Base-by-base conservation (phyloP, 2,329 filamentous ascomycete genomes). In the Alternaria solani region DNA sequence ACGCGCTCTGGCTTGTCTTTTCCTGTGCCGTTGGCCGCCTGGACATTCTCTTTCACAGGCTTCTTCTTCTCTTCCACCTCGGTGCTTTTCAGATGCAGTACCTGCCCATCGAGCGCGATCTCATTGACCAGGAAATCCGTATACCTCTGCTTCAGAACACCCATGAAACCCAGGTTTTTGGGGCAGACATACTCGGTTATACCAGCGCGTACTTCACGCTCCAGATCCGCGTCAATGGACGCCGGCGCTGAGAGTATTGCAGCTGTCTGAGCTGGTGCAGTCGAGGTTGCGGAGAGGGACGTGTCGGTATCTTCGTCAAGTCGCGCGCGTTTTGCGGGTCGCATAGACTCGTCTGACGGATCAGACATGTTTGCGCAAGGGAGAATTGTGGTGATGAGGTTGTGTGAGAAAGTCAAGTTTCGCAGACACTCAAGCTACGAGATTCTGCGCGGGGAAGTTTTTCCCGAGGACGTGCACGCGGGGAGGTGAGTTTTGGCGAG, bases 81-180 rank as follows among this genome's bases (percentile, higher is more conserved):
- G 26, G 85, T 78, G 54, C 83, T 85, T 58, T 79, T 83, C 49
- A 97, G 82, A 77, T 94, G 92, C 53, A 95, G 78, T 14, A 96
- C 91, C 55, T 88, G 80, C 16, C 93, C 93, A 72, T 90, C 87
- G 30, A 89, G 88, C 20, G 86, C 82, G 63, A 97, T 94, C 78
- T 97, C 94, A 73, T 96, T 94, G 69, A 97, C 94, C 68, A 95
- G 83, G 71, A 97, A 97, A 77, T 97, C 94, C 4, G 93, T 94
- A 78, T 94, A 97, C 67, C 88, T 85, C 73, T 90, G 88, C 82
- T 92, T 92, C 71, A 92, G 71, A 14, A 89, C 81, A 18, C 89
- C 90, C 14, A 80, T 77, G 66, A 91, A 91, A 1, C 88, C 87
- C 56, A 82, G 78, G 32, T 84, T 82, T n/a, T 84, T 77, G 1